Conservation (phyloP, 805 yeast species). For the Pichia scutulata region DNA sequence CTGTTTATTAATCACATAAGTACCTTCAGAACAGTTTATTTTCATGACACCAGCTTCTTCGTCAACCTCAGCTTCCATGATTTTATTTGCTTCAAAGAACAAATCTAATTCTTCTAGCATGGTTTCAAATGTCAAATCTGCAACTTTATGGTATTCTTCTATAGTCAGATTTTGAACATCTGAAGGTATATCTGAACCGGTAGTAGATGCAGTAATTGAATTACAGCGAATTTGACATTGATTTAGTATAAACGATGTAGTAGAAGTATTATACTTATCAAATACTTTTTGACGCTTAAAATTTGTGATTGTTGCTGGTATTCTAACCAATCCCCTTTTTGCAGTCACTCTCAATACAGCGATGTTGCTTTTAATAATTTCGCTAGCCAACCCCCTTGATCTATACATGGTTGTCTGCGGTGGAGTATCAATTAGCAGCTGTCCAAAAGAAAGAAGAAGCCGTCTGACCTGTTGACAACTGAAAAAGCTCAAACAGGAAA, state of each 20-base stretch:
- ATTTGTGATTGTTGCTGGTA: neutral
- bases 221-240: slow-evolving; percentile 15
- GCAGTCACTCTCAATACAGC: neutral
- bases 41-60: slow-evolving; percentile 77
- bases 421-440: neutral
- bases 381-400: neutral
- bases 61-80: slow-evolving; percentile 61
- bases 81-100: slow-evolving; percentile 43
- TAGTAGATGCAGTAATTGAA: slow-evolving; percentile 33
- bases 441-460: no score
- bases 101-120: slow-evolving; percentile 61
- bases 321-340: neutral
- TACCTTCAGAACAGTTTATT: slow-evolving; percentile 63
- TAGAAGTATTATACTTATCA: neutral
- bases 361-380: neutral
- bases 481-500: no score
- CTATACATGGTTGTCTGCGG: neutral
- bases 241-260: no score
- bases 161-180: slow-evolving; percentile 41
- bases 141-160: slow-evolving; percentile 51
- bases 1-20: slow-evolving; percentile 91
- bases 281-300: neutral
- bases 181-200: slow-evolving; percentile 45
- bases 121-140: slow-evolving; percentile 64
- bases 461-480: no score